Evolutionary conservation across 2,329 filamentous ascomycete species (phyloP).

Genomic region (Hymenoscyphus scutula): DNA sequence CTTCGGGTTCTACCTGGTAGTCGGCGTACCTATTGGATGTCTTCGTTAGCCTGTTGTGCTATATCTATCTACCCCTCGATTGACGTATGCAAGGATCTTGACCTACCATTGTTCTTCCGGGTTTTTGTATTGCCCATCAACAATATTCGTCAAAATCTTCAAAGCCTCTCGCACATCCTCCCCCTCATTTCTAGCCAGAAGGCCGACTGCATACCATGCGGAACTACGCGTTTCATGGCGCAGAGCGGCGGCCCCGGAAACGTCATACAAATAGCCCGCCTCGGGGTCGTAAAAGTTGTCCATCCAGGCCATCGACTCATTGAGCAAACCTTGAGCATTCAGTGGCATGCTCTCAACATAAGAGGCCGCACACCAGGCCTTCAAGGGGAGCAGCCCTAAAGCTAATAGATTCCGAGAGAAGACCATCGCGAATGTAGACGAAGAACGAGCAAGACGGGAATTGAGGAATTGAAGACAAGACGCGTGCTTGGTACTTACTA

Average conservation of each 20-base stretch:
- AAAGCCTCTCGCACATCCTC: conserved; percentile 50
- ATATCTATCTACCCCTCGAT: too few relatives aligned
- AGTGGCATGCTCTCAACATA: conserved; percentile 23
- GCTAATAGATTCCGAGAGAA: not conserved
- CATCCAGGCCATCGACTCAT: conserved; percentile 54
- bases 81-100: not conserved
- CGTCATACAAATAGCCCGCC: conserved; percentile 53
- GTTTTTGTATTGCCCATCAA: conserved; percentile 52
- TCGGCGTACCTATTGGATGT: conserved; percentile 42
- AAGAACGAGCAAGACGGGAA: conserved; percentile 2
- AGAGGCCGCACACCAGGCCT: conserved; percentile 1
- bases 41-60: not conserved
- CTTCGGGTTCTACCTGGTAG: conserved; percentile 54
- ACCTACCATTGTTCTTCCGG: conserved; percentile 53
- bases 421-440: not conserved
- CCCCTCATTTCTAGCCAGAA: conserved; percentile 53
- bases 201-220: conserved; percentile 57
- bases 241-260: conserved; percentile 44
- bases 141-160: conserved; percentile 53
- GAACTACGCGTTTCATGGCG: conserved; percentile 56
- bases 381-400: not conserved
- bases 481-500: not conserved
- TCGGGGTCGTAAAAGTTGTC: conserved; percentile 53
- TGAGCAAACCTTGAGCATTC: conserved; percentile 42
- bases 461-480: not conserved